Evolutionary conservation across 306 rosid genomes (phyloP).

Genomic region (Medicago arabica): DNA sequence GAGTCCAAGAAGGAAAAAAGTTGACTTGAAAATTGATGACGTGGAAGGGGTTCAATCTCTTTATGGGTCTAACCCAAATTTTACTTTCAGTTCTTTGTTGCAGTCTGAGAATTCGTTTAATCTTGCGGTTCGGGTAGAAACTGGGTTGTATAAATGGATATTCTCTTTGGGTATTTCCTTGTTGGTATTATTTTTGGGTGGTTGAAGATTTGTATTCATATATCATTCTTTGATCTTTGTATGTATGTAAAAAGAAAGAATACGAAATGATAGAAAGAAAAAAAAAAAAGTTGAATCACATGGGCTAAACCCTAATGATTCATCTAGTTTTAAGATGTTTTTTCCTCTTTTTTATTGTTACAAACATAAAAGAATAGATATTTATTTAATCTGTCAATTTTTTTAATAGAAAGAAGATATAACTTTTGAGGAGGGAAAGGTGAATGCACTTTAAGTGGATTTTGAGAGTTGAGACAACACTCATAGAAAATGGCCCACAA

Average conservation of each 20-base stretch:
- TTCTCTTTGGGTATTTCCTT: conserved; percentile 34
- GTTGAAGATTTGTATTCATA: conserved; percentile 22
- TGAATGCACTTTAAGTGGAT: conserved; percentile 21
- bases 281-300: not conserved
- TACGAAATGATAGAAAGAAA: conserved; percentile 19
- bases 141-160: conserved; percentile 40
- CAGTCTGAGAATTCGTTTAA: conserved; percentile 59
- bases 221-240: conserved; percentile 36
- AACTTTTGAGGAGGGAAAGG: conserved; percentile 17
- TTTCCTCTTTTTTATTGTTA: not conserved
- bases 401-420: not conserved
- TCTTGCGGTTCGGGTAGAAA: conserved; percentile 41
- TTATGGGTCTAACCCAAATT: conserved; percentile 90
- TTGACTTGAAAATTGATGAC: conserved; percentile 80
- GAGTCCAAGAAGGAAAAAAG: conserved; percentile 75
- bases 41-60: conserved; percentile 86
- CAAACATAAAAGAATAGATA: not conserved
- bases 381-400: not conserved
- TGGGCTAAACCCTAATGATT: conserved; percentile 42
- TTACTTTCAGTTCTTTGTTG: conserved; percentile 57
- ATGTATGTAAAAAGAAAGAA: conserved; percentile 15
- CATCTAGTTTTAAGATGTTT: not conserved
- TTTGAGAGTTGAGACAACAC: conserved; percentile 23
- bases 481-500: not conserved
- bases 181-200: conserved; percentile 36